Percentiles rank a stretch among this genome's conserved stretches.
phyloP scores from a whole-genome alignment of 2,329 filamentous ascomycete species.

The Myriosclerotinia scirpicola region DNA sequence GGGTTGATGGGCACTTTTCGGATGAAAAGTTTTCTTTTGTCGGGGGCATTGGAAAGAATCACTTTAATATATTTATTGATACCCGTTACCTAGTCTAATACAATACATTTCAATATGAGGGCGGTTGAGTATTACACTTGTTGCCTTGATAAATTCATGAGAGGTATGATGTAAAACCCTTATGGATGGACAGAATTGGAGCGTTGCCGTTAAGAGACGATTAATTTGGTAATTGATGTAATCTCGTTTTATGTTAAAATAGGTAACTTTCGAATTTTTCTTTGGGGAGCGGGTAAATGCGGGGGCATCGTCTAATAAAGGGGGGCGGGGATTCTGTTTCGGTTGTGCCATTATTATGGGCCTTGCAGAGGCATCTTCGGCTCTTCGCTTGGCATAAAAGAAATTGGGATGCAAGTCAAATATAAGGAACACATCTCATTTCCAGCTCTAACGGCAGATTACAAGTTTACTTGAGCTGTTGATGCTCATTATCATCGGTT shows the following conservation, averaged over 20 bases:
- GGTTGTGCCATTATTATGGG: background rate
- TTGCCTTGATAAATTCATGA: background rate
- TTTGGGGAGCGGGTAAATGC: background rate
- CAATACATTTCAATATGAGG: background rate
- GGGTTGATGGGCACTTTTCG: too few relatives aligned
- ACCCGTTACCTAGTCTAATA: slow-evolving; percentile 21
- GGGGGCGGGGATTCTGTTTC: background rate
- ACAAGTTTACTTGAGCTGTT: too few relatives aligned
- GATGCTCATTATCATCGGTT: too few relatives aligned
- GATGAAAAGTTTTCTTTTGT: slow-evolving; percentile 3
- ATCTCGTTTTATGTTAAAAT: background rate
- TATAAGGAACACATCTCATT: too few relatives aligned
- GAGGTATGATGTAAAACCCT: background rate
- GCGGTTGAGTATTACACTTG: background rate
- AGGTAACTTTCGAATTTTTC: background rate
- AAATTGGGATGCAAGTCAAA: too few relatives aligned
- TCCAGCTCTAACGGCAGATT: too few relatives aligned
- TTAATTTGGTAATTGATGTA: background rate
- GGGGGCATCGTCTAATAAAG: background rate
- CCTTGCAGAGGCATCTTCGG: too few relatives aligned
- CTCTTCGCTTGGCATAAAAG: too few relatives aligned
- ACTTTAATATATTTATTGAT: slow-evolving; percentile 20
- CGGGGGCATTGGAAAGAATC: slow-evolving; percentile 7
- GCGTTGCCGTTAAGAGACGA: background rate
- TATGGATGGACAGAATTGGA: background rate